These are phyloP conservation scores for Candida caryicola DNA, from an alignment of 805 yeast species.

Conservation along the genomic window DNA sequence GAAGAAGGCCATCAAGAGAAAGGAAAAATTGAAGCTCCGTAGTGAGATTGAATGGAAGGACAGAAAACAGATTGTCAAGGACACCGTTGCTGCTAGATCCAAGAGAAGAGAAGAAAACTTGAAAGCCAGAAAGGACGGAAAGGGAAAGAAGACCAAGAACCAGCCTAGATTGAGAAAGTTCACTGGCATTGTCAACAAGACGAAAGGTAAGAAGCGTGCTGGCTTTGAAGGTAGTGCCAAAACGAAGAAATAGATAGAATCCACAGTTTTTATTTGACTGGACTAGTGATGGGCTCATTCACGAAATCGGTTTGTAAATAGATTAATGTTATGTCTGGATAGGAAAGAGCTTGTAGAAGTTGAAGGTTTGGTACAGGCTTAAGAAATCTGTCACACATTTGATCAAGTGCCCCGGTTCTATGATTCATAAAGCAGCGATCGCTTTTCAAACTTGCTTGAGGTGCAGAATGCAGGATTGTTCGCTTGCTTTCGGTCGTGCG, in stretches of 20 bases:
- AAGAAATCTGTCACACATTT: too few relatives aligned
- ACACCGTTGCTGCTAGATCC: slow-evolving; percentile 67
- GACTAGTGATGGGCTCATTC: background rate
- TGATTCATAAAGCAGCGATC: too few relatives aligned
- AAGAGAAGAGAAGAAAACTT: slow-evolving; percentile 92
- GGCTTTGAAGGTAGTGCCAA: slow-evolving; percentile 83
- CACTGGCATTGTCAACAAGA: slow-evolving; percentile 52
- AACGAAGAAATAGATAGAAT: slow-evolving; percentile 29
- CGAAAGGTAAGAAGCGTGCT: slow-evolving; percentile 57
- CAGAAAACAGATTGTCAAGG: slow-evolving; percentile 75
- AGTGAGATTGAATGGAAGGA: slow-evolving; percentile 92
- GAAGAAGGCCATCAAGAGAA: slow-evolving; percentile 79
- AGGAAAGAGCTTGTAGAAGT: too few relatives aligned
- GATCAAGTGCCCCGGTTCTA: too few relatives aligned
- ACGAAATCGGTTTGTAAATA: background rate
- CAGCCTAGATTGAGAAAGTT: slow-evolving; percentile 68
- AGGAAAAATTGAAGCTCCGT: slow-evolving; percentile 78
- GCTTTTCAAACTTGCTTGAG: too few relatives aligned
- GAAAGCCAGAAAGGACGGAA: slow-evolving; percentile 79
- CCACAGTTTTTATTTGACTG: background rate
- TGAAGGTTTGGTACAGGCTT: too few relatives aligned
- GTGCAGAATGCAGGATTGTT: too few relatives aligned
- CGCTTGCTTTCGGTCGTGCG: background rate
- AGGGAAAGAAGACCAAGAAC: slow-evolving; percentile 74
- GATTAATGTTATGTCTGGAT: too few relatives aligned